Evolutionary conservation across 2,329 filamentous ascomycete genomes (phyloP).

Genomic region (Claviceps sp.): DNA sequence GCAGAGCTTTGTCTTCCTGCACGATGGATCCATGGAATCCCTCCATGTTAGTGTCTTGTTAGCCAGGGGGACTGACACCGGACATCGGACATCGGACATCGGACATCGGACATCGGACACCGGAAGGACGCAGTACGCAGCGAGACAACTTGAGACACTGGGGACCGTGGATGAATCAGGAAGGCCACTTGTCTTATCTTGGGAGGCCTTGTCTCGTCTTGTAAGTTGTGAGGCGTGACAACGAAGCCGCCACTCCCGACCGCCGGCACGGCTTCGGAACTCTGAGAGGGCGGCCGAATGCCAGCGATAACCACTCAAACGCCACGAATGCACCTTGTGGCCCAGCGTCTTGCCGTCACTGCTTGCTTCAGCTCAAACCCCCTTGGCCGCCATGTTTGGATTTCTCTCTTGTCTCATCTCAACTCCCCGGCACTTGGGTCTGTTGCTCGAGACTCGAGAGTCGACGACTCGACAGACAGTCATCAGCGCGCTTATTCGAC

Average conservation of each 20-base stretch:
- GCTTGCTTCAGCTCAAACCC: constrained; percentile 1
- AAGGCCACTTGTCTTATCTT: background rate
- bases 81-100: background rate
- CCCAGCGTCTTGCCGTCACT: constrained; percentile 11
- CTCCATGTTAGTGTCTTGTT: background rate
- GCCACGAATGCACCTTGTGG: constrained; percentile 18
- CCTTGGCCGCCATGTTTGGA: background rate
- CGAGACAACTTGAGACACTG: background rate
- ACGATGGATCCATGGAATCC: background rate
- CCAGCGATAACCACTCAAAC: constrained; percentile 17
- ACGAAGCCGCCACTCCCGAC: background rate
- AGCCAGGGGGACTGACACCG: background rate
- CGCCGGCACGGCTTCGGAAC: background rate
- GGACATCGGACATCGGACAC: background rate
- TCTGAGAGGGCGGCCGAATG: background rate
- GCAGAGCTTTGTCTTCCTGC: background rate
- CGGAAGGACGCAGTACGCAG: no score
- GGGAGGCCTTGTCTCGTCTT: background rate
- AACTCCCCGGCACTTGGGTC: background rate
- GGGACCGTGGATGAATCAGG: background rate
- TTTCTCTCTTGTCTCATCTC: background rate
- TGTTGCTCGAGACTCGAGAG: background rate
- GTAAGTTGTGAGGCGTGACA: no score
- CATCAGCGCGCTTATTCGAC: no score
- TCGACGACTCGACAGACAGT: background rate